Evolutionary conservation across 192 early-diverging fungal species (phyloP).

Genomic region (Diversispora eburnea): DNA sequence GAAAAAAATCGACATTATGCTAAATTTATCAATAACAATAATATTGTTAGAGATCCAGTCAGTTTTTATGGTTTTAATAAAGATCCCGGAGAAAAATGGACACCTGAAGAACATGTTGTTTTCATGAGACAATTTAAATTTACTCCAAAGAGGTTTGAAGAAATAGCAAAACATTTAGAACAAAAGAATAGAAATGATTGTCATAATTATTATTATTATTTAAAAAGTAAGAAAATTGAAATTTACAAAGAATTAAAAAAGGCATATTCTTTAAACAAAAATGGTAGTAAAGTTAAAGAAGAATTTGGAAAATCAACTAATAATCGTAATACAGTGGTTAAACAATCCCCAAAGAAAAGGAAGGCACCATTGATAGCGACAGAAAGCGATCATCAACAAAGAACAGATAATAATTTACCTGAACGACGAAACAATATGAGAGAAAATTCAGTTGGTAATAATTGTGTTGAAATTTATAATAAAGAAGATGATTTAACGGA

Average conservation of each 20-base stretch:
- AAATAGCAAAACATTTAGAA: constrained; percentile 60
- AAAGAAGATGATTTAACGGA: too few species aligned
- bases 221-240: constrained; percentile 17
- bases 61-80: constrained; percentile 57
- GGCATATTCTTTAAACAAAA: constrained; percentile 59
- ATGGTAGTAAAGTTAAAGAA: constrained; percentile 18
- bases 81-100: constrained; percentile 62
- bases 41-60: constrained; percentile 54
- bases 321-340: too few species aligned
- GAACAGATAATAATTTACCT: too few species aligned
- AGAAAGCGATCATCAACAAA: too few species aligned
- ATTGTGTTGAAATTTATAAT: too few species aligned
- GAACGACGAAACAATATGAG: too few species aligned
- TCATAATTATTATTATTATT: constrained; percentile 69
- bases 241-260: constrained; percentile 71
- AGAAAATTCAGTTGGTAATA: too few species aligned
- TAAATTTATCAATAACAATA: constrained; percentile 58
- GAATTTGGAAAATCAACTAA: too few species aligned
- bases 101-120: constrained; percentile 55
- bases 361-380: too few species aligned
- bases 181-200: constrained; percentile 67
- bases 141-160: constrained; percentile 74
- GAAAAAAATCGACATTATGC: constrained; percentile 48
- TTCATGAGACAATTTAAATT: constrained; percentile 65
- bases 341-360: too few species aligned